phyloP scores from a whole-genome alignment of 805 yeast genomes.

The Lachancea kluyveri region DNA sequence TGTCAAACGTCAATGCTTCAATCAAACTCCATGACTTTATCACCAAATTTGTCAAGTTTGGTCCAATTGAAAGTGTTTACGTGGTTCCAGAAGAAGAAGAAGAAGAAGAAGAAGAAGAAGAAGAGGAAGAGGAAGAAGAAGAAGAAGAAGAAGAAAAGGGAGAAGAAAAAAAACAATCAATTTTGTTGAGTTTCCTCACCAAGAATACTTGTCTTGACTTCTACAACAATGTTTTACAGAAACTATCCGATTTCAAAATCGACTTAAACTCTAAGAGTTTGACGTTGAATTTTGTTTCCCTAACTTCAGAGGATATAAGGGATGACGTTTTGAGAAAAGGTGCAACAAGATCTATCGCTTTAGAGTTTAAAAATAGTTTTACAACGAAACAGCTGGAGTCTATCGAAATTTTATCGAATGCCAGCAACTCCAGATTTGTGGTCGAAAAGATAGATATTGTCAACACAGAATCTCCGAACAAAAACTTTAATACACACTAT shows the following conservation, averaged over 20 bases:
- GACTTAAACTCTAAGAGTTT: conserved; percentile 35
- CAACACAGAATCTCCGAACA: conserved; percentile 11
- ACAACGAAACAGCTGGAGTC: conserved; percentile 11
- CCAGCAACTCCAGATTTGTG: conserved; percentile 22
- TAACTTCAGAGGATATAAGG: conserved; percentile 10
- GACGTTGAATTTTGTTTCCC: conserved; percentile 29
- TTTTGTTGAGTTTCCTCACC: conserved; percentile 29
- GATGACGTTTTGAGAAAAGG: conserved; percentile 19
- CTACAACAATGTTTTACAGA: conserved; percentile 33
- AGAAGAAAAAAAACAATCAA: conserved; percentile 3
- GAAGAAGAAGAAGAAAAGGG: conserved; percentile 13
- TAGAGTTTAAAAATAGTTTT: conserved; percentile 15
- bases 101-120: conserved; percentile 32
- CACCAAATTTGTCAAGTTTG: conserved; percentile 43
- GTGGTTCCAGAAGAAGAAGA: conserved; percentile 31
- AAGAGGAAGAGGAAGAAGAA: conserved; percentile 33
- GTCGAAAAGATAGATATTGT: conserved; percentile 23
- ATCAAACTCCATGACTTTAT: conserved; percentile 20
- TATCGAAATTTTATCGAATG: conserved; percentile 10
- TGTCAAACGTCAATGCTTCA: conserved; percentile 22
- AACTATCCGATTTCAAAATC: conserved; percentile 32
- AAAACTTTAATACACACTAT: conserved; percentile 8
- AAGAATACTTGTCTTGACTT: conserved; percentile 32
- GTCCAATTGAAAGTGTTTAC: conserved; percentile 57
- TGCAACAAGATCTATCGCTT: conserved; percentile 25